Evolutionary conservation across 495 filamentous ascomycete genomes (phyloP), one percentile per base, ranked within the genome.

Genomic region (Opeltia flavorubescens): DNA sequence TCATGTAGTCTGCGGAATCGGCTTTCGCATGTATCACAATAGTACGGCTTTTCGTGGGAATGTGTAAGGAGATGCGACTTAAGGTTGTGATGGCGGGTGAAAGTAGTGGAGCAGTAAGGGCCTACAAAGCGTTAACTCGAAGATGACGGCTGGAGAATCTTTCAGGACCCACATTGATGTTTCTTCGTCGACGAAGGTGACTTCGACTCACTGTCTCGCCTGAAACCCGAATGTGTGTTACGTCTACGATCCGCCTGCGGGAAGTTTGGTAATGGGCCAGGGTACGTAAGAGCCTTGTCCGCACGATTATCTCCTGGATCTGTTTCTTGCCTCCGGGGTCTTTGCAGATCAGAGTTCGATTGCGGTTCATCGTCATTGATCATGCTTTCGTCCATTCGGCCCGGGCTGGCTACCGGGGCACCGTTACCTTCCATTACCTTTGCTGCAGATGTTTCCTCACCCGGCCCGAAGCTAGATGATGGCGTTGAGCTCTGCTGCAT

Each of bases 11-110:
- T 76, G 40, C 91, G 78, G 60, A 99, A 99, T 23, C 89, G 77
- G 51, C 88, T 79, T 43, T 89, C 75, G 57, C 91, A 99, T 18
- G 83, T 84, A 47, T 83, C 76, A 56, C 91, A 99, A 20, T 86
- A 76, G 57, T 87, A 99, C 0, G 91, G 91, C 60, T 99, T 99
- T 62, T 96, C 93, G 64, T 99, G 91, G 53, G 89, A 95, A 59
- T 99, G 91, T 0, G 91, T 99, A 48, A 99, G 76, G 28, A 99
- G 75, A 67, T 99, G 91, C 50, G 86, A 94, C 63, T 99, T 99
- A n/a, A 99, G 76, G 53, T 99, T 99, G 59, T 99, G 91, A 59
- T 96, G 93, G 8, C 91, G 76, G 8, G 91, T 99, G 55, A 99
- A 99, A 55, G 93, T 89, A 6, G 93, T 95, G 3, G 85, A 72